Base-by-base conservation (phyloP, 345 rosid genomes). In the Citrus inodora region DNA sequence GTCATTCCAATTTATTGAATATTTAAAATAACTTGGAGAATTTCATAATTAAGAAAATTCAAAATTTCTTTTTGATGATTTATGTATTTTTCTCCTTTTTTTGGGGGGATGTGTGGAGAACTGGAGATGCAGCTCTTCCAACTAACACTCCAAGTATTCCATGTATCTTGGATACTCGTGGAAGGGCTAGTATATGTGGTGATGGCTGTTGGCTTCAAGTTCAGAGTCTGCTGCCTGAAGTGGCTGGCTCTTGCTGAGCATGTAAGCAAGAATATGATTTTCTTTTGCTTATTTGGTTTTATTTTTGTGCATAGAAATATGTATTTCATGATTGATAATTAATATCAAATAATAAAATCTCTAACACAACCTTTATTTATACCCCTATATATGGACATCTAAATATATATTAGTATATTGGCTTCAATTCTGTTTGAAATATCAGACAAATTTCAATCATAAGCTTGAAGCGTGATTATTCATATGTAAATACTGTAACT, bases 181-280 rank as follows among this genome's bases (percentile, higher is more conserved):
- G 98, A 74, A 89, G 98, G 81, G 97, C 95, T 73, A 95, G 97
- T 48, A 89, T 95, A 62, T 95, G 99, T 32, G 99, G 99, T 19
- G 98, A 93, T 93, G 99, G 99, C 85, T 91, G 67, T 79, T 91
- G 35, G 98, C 97, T 67, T 93, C 99, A 53, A 95, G 83, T 81
- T 8, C 91, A 56, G 98, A 92, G 87, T 93, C 92, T 0, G 99
- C 99, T 66, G 97, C 97, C 64, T 68, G 89, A 58, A 95, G 97
- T 19, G 96, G 99, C 83, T 84, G 81, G 87, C 98, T 55, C 87
- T 95, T 13, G 98, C 87, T 30, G 85, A 90, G 80, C 99, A 90
- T 30, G 95, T 92, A 78, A 68, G 92, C 76, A 7, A 51, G 28
- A 5, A 24, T 70, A 33, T 28, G 19, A 24, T n/a, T 6, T 28